Base-by-base conservation (phyloP, 179 eudicot genomes). In the Amaranthus tricolor region DNA sequence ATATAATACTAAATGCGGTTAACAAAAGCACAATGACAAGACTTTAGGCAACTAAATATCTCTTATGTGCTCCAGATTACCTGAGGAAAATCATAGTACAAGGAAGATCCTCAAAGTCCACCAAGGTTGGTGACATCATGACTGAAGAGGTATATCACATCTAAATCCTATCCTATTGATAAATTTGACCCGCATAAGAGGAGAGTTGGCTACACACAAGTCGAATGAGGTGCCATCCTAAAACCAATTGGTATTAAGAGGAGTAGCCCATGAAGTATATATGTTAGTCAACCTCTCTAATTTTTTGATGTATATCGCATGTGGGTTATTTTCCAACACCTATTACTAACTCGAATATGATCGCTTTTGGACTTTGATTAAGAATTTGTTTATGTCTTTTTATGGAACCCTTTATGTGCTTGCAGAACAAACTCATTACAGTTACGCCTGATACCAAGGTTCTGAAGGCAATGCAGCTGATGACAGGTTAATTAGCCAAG, bases 81-180 rank as follows among this genome's bases (percentile, higher is more conserved):
- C 97, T 95, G 58, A 83, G 98, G 80, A 95, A 95, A 85, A 95
- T 95, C 80, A 95, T 95, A 81, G 99, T 95, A 52, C 99, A 95
- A 84, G 99, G 99, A 82, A 91, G 98, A 84, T 95, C 99, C 52
- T 95, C 99, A 49, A 95, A 95, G 80, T 88, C 97, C 59, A 93
- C 99, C 52, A 95, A 91, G 82, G 99, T 95, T 66, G 99, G 98
- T 70, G 99, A 95, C 79, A 95, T 93, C 78, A 95, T 95, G 99
- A 95, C 98, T 61, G 98, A 90, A 82, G 99, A 95, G 96, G 98
- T 94, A 86, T 53, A 13, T 73, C 6, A 54, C 66, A 49, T 65
- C 67, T 45, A 63, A 63, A 45, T 71, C 15, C 49, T 77, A 24
- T 55, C 21, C 20, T 65, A 11, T 7, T 50, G 40, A 31, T 31